Evolutionary conservation across 73 alveolate species (phyloP).

Genomic region (Stentor coeruleus): DNA sequence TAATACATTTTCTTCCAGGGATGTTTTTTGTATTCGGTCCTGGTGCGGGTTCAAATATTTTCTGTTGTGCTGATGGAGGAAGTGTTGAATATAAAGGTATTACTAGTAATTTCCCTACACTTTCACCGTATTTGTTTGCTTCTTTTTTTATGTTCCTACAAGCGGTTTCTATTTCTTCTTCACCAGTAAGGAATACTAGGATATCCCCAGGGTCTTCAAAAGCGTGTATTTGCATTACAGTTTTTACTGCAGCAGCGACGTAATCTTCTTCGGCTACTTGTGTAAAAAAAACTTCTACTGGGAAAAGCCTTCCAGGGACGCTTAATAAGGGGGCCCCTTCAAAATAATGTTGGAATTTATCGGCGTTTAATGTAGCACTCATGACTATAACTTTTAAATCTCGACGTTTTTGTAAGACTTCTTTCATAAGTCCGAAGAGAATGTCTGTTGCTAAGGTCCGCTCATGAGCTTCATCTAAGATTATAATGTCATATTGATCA

Average conservation of each 20-base stretch:
- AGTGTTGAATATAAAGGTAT: slow-evolving; percentile 96
- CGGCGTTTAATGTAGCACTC: slow-evolving; percentile 99
- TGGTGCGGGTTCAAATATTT: slow-evolving; percentile 98
- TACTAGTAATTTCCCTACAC: slow-evolving; percentile 53
- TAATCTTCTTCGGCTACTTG: slow-evolving; percentile 93
- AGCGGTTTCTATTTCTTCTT: slow-evolving; percentile 97
- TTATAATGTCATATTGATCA: slow-evolving; percentile 78
- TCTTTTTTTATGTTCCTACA: slow-evolving; percentile 77
- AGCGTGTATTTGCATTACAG: slow-evolving; percentile 88
- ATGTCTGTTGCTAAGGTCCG: slow-evolving; percentile 98
- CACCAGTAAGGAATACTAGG: slow-evolving; percentile 97
- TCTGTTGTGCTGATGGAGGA: slow-evolving; percentile 96
- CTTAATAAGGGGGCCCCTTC: slow-evolving; percentile 92
- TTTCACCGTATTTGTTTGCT: slow-evolving; percentile 67
- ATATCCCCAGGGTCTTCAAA: slow-evolving; percentile 96
- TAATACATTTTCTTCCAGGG: slow-evolving; percentile 92
- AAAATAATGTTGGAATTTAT: slow-evolving; percentile 94
- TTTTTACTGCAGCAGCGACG: slow-evolving; percentile 90
- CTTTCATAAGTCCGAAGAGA: slow-evolving; percentile 97
- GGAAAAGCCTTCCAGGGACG: slow-evolving; percentile 97
- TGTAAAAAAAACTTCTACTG: slow-evolving; percentile 95
- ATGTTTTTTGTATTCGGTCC: slow-evolving; percentile 73
- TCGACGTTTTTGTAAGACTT: slow-evolving; percentile 83
- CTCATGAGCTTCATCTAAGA: slow-evolving; percentile 99
- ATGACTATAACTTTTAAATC: slow-evolving; percentile 80